Conservation (phyloP, 176 grass and related monocot genomes). For the Oryza rufipogon region DNA sequence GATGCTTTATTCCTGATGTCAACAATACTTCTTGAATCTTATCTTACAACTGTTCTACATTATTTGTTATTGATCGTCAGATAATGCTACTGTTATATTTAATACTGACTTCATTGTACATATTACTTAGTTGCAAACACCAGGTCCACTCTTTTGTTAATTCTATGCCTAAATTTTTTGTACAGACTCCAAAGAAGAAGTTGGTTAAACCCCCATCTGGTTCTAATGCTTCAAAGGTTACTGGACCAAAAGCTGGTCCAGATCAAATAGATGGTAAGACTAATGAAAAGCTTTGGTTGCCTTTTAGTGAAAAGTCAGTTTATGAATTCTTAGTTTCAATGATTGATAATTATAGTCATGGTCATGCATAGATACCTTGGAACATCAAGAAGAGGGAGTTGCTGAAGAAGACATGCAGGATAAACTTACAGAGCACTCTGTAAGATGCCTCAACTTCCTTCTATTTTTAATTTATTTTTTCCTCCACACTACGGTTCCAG, state of each 20-base stretch:
- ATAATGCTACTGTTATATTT: neutral
- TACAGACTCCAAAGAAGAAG: slow-evolving; percentile 48
- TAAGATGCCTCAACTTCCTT: slow-evolving; percentile 24
- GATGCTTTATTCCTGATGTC: neutral
- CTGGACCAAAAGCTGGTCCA: slow-evolving; percentile 22
- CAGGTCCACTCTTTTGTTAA: neutral
- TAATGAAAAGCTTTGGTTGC: neutral
- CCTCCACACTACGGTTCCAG: neutral
- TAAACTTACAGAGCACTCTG: slow-evolving; percentile 52
- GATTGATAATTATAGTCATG: slow-evolving; percentile 9
- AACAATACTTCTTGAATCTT: neutral
- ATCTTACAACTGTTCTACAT: neutral
- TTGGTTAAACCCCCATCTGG: slow-evolving; percentile 30
- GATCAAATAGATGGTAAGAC: slow-evolving; percentile 37
- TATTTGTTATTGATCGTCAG: neutral
- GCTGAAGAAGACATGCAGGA: slow-evolving; percentile 46
- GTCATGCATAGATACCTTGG: slow-evolving; percentile 34
- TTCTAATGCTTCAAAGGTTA: slow-evolving; percentile 46
- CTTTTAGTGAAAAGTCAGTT: slow-evolving; percentile 12
- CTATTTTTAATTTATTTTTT: neutral
- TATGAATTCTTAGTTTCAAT: slow-evolving; percentile 5
- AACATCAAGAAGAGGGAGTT: slow-evolving; percentile 44
- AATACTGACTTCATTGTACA: slow-evolving; percentile 11
- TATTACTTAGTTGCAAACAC: slow-evolving; percentile 3
- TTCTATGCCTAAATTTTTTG: neutral